Conservation (phyloP, 352 stramenopile species). For the Phytophthora niederhauseri region DNA sequence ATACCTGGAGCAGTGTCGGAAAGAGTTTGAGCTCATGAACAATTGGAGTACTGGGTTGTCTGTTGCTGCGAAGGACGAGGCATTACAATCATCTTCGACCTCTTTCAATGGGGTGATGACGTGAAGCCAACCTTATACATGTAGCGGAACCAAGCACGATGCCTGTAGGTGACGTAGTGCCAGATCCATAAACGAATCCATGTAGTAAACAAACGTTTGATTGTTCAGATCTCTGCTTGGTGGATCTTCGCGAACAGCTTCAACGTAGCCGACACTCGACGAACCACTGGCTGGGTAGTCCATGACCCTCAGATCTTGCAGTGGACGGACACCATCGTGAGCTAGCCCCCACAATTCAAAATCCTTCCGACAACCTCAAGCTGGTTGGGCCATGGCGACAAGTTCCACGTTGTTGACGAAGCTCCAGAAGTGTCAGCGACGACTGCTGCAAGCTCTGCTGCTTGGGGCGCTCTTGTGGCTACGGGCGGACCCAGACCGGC, state of each 20-base stretch:
- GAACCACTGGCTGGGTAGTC: background rate
- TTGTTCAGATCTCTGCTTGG: background rate
- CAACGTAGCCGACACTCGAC: background rate
- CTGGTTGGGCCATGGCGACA: background rate
- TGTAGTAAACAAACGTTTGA: background rate
- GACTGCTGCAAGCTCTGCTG: slow-evolving; percentile 4
- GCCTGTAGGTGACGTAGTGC: too few species aligned
- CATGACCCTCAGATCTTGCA: background rate
- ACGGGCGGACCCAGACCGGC: background rate
- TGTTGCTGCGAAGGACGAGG: too few species aligned
- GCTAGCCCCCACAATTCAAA: slow-evolving; percentile 6
- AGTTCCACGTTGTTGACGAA: background rate
- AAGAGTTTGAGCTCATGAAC: too few species aligned
- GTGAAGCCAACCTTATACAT: too few species aligned
- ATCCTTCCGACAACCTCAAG: background rate
- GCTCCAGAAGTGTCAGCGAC: slow-evolving; percentile 8
- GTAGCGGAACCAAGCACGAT: too few species aligned
- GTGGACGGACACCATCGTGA: background rate
- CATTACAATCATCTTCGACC: too few species aligned
- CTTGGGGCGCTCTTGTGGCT: background rate
- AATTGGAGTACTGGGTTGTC: too few species aligned
- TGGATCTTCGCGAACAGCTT: background rate
- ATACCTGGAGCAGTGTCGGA: too few species aligned
- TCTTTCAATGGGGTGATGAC: too few species aligned
- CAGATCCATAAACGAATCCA: background rate